phyloP scores from a whole-genome alignment of 805 yeast genomes.

The Kazachstania taianensis region DNA sequence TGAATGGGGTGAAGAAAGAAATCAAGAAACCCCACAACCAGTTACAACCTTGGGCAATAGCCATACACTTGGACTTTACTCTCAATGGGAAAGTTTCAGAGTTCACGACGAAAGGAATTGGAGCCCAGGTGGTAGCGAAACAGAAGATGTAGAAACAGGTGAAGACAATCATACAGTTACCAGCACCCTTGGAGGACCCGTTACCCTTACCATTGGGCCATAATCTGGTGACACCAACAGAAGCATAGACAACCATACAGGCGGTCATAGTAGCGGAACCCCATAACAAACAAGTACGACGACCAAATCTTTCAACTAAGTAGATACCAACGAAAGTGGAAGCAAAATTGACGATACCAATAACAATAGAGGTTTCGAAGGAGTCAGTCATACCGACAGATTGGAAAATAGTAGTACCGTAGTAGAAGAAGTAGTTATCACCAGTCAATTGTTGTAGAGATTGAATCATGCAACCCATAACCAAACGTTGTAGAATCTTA shows the following conservation, averaged over 20 bases:
- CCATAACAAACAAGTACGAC: conserved; percentile 37
- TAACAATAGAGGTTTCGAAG: conserved; percentile 46
- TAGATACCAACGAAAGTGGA: conserved; percentile 45
- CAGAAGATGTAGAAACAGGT: conserved; percentile 62
- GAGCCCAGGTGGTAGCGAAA: conserved; percentile 73
- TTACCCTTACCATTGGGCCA: conserved; percentile 29
- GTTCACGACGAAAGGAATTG: conserved; percentile 52
- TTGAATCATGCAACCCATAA: conserved; percentile 47
- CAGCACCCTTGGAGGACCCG: conserved; percentile 40
- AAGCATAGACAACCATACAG: conserved; percentile 41
- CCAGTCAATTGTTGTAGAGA: conserved; percentile 63
- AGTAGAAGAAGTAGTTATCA: conserved; percentile 58
- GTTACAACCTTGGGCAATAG: conserved; percentile 53
- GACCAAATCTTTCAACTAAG: conserved; percentile 46
- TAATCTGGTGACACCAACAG: conserved; percentile 45
- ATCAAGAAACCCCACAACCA: conserved; percentile 64
- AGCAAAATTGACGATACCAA: conserved; percentile 51
- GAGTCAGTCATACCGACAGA: conserved; percentile 52
- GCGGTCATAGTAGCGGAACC: conserved; percentile 41
- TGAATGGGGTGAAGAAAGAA: conserved; percentile 48
- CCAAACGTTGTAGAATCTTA: conserved; percentile 38
- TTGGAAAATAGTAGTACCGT: conserved; percentile 50
- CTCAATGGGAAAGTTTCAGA: conserved; percentile 67
- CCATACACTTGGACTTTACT: conserved; percentile 49
- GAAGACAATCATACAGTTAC: conserved; percentile 60